Conservation (phyloP, 1,284 basidiomycete genomes). For the Tilletia horrida region DNA sequence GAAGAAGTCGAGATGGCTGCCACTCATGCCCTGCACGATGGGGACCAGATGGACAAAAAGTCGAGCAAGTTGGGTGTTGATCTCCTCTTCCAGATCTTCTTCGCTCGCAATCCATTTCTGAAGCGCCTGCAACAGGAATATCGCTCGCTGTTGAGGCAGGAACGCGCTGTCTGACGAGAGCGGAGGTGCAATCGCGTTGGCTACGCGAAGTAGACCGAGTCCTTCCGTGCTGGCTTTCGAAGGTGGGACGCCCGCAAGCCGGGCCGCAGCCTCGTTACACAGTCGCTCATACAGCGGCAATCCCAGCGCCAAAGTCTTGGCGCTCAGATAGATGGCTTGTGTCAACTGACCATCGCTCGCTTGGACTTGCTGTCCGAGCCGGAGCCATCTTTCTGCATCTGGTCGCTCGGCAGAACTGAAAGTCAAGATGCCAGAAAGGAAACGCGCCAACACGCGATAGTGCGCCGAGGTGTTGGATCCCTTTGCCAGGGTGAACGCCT, state of each 20-base stretch:
- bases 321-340: slow-evolving; percentile 30
- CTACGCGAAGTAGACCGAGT: slow-evolving; percentile 66
- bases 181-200: slow-evolving; percentile 75
- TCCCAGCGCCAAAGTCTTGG: slow-evolving; percentile 30
- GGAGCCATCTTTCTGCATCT: slow-evolving; percentile 45
- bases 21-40: slow-evolving; percentile 79
- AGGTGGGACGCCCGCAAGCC: slow-evolving; percentile 68
- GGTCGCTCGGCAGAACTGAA: slow-evolving; percentile 38
- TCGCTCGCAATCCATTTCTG: slow-evolving; percentile 75
- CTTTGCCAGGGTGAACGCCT: neutral
- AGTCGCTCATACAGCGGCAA: slow-evolving; percentile 70
- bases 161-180: slow-evolving; percentile 77
- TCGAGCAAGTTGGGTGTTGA: slow-evolving; percentile 72
- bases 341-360: slow-evolving; percentile 27
- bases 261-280: slow-evolving; percentile 83
- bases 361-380: slow-evolving; percentile 31
- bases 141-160: slow-evolving; percentile 72
- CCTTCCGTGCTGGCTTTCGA: slow-evolving; percentile 68
- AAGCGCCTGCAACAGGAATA: slow-evolving; percentile 83
- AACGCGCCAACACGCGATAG: slow-evolving; percentile 38
- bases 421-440: slow-evolving; percentile 42
- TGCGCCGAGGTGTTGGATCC: neutral
- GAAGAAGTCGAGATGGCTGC: slow-evolving; percentile 86
- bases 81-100: slow-evolving; percentile 69
- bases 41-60: slow-evolving; percentile 76